Percentiles rank a stretch among this genome's conserved stretches.
These are phyloP conservation scores for Penstemon eatonii DNA, from an alignment of 257 asterid species.

Conservation along the genomic window DNA sequence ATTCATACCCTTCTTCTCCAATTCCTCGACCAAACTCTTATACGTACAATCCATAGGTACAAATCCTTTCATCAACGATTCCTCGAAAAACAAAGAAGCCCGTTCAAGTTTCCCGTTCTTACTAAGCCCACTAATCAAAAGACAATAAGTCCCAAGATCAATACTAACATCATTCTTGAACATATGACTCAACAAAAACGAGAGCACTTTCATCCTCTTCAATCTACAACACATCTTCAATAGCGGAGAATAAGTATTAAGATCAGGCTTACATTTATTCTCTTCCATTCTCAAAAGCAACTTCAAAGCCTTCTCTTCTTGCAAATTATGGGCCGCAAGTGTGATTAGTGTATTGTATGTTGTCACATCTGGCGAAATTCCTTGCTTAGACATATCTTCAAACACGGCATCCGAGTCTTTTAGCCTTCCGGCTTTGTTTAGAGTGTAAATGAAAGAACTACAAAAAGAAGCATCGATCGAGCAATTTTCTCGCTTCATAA, in stretches of 20 bases:
- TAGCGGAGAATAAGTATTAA: conserved; percentile 62
- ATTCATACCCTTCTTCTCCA: conserved; percentile 53
- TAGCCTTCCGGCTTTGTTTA: conserved; percentile 69
- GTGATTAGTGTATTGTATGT: conserved; percentile 64
- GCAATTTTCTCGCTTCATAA: conserved; percentile 61
- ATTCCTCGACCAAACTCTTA: conserved; percentile 43
- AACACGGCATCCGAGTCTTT: conserved; percentile 71
- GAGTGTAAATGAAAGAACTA: conserved; percentile 44
- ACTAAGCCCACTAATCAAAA: conserved; percentile 60
- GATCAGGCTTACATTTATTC: conserved; percentile 59
- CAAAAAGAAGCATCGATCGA: conserved; percentile 67
- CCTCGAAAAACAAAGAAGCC: conserved; percentile 73
- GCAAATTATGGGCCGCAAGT: conserved; percentile 41
- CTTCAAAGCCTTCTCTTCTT: conserved; percentile 79
- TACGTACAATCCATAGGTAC: conserved; percentile 57
- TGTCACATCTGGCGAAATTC: conserved; percentile 48
- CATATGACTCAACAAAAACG: conserved; percentile 79
- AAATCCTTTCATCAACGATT: conserved; percentile 59
- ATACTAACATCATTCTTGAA: conserved; percentile 62
- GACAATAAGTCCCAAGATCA: conserved; percentile 68
- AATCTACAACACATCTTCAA: conserved; percentile 85
- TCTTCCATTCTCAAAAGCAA: conserved; percentile 71
- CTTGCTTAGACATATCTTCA: conserved; percentile 76
- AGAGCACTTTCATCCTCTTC: conserved; percentile 76
- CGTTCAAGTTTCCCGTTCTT: conserved; percentile 47